These are phyloP conservation scores for Cladophialophora bantiana DNA, from an alignment of 2,329 filamentous ascomycete species.

Conservation along the genomic window DNA sequence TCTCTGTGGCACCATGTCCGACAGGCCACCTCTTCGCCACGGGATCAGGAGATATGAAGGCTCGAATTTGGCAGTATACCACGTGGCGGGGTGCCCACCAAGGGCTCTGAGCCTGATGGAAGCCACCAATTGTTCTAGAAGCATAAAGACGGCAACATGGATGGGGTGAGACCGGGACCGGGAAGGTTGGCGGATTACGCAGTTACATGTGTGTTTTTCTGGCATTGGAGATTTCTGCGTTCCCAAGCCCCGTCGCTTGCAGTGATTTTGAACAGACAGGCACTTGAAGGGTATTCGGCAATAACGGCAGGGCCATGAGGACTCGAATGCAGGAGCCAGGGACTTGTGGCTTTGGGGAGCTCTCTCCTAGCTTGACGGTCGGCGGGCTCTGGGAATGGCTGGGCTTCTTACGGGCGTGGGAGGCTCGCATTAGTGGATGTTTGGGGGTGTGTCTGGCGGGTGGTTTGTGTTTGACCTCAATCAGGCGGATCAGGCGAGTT, in stretches of 20 bases:
- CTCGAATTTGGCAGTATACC: conserved; percentile 89
- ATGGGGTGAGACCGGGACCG: not conserved
- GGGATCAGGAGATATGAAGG: conserved; percentile 95
- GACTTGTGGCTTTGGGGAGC: not conserved
- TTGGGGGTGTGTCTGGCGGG: conserved; percentile 16
- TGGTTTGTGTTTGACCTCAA: conserved; percentile 9
- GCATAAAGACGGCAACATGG: not conserved
- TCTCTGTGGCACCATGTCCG: conserved; percentile 94
- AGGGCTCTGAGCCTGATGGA: conserved; percentile 23
- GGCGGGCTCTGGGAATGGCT: conserved; percentile 11
- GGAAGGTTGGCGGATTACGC: conserved; percentile 9
- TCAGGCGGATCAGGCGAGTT: conserved; percentile 9
- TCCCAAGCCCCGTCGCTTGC: not conserved
- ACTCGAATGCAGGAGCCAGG: conserved; percentile 1
- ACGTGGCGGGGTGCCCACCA: conserved; percentile 46
- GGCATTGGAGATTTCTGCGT: not conserved
- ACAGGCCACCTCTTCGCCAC: conserved; percentile 89
- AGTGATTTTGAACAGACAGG: conserved; percentile 3
- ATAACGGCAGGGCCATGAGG: conserved; percentile 3
- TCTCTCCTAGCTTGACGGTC: conserved; percentile 7
- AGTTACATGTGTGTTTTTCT: not conserved
- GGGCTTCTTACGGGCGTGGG: conserved; percentile 23
- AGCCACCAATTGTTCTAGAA: not conserved
- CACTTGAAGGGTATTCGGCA: conserved; percentile 13
- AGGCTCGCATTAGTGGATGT: conserved; percentile 26